Conservation (phyloP, 306 rosid genomes). For the Canavalia gladiata region DNA sequence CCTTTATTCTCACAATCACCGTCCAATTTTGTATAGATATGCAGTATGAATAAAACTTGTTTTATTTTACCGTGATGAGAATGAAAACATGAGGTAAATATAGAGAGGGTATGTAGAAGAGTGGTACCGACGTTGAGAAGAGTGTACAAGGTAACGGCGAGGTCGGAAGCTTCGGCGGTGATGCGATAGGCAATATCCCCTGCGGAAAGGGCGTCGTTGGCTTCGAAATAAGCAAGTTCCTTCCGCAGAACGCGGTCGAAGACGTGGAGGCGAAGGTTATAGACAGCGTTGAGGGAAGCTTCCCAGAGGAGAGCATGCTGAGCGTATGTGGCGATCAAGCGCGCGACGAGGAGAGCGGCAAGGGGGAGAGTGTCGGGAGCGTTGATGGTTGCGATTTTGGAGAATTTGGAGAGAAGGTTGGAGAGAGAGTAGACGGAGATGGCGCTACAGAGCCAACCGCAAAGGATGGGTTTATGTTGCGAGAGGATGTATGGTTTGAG, state of each 20-base stretch:
- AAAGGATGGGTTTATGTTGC: slow-evolving; percentile 58
- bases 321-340: slow-evolving; percentile 65
- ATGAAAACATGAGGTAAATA: too few species aligned
- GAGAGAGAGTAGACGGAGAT: slow-evolving; percentile 77
- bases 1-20: too few species aligned
- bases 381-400: slow-evolving; percentile 41
- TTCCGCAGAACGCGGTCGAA: slow-evolving; percentile 69
- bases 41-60: too few species aligned
- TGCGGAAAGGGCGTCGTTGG: slow-evolving; percentile 52
- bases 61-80: too few species aligned
- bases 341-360: slow-evolving; percentile 60
- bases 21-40: too few species aligned
- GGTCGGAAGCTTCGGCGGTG: slow-evolving; percentile 88
- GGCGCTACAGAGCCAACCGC: slow-evolving; percentile 83
- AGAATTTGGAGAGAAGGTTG: slow-evolving; percentile 57
- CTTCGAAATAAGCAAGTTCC: slow-evolving; percentile 71
- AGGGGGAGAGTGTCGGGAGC: slow-evolving; percentile 47
- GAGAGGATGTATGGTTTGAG: slow-evolving; percentile 67
- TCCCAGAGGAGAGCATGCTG: slow-evolving; percentile 91
- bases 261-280: slow-evolving; percentile 63
- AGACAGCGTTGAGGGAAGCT: slow-evolving; percentile 75
- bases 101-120: too few species aligned
- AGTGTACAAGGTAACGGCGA: slow-evolving; percentile 69
- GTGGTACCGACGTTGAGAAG: slow-evolving; percentile 76
- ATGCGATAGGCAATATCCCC: slow-evolving; percentile 86